Conservation (phyloP, 805 yeast genomes). For the Cyberlindnera xishuangbannaensis region DNA sequence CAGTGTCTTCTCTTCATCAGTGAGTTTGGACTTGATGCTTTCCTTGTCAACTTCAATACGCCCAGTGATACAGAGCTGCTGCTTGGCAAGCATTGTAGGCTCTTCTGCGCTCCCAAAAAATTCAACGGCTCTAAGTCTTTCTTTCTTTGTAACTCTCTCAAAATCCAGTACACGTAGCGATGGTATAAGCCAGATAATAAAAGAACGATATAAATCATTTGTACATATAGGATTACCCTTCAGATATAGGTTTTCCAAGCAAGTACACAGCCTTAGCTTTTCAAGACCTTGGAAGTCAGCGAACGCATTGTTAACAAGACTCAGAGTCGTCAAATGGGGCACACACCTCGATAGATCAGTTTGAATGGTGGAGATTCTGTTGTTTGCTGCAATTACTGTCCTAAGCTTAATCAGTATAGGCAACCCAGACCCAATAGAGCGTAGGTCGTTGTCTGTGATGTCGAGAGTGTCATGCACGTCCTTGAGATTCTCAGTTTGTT, state of each 20-base stretch:
- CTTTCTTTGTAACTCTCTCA: slow-evolving; percentile 49
- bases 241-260: slow-evolving; percentile 44
- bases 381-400: slow-evolving; percentile 57
- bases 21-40: slow-evolving; percentile 30
- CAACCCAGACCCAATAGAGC: slow-evolving; percentile 36
- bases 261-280: slow-evolving; percentile 32
- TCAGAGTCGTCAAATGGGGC: slow-evolving; percentile 46
- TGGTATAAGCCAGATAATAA: slow-evolving; percentile 60
- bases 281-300: slow-evolving; percentile 38
- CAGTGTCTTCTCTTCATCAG: slow-evolving; percentile 45
- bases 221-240: slow-evolving; percentile 52
- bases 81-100: slow-evolving; percentile 8
- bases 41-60: slow-evolving; percentile 23
- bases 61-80: slow-evolving; percentile 4
- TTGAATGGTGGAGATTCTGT: slow-evolving; percentile 44
- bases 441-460: slow-evolving; percentile 68
- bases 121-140: slow-evolving; percentile 40
- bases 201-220: slow-evolving; percentile 49
- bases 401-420: slow-evolving; percentile 40
- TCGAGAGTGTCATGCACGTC: slow-evolving; percentile 54
- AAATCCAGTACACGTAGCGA: slow-evolving; percentile 62
- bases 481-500: slow-evolving; percentile 35
- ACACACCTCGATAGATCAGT: slow-evolving; percentile 29
- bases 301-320: slow-evolving; percentile 48
- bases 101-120: slow-evolving; percentile 33